Evolutionary conservation across 1,284 basidiomycete genomes (phyloP), one percentile per base, ranked within the genome.

Genomic region (Meira miltonrushii): DNA sequence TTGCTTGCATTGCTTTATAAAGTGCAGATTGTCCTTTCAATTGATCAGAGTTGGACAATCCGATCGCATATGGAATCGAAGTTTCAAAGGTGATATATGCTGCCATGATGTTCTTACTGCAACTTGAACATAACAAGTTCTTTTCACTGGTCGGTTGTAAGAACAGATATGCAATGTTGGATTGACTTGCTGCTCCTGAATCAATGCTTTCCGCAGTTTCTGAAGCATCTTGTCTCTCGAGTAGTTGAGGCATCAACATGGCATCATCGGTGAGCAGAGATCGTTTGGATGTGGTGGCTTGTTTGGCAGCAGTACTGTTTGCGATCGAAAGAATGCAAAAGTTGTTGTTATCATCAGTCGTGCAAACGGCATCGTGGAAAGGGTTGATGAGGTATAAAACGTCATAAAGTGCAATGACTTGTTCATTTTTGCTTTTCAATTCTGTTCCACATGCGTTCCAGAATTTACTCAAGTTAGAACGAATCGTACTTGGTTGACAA

Each of bases 141-240:
- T 71, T 67, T 48, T 64, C 59, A 21, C 58, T 55, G 5, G 39
- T 55, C 0, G 66, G 64, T 13, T 67, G 63, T 55, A 74, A 62
- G 60, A 72, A 74, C 51, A 74, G 61, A 62, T 72, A 74, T 53
- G 72, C 72, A 47, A 71, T 63, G 61, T 74, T 74, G 44, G 60
- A 21, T 17, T 33, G 13, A 50, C 41, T 7, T 37, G 33, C 19
- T 13, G 38, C n/a, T n/a, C n/a, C 28, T 17, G 12, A n/a, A 21
- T 53, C 50, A 19, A 53, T 28, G 23, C 6, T 15, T 13, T n/a
- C 9, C n/a, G 57, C 51, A 13, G 57, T 55, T 37, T 41, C 48
- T 9, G 21, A 19, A 21, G 49, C 50, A 57, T 33, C 47, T 17
- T 51, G 13, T n/a, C 44, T 19, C 44, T 17, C 25, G 15, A 4